Evolutionary conservation across 2,329 filamentous ascomycete genomes (phyloP), one percentile per base, ranked within the genome.

Genomic region (Sporothrix luriei): DNA sequence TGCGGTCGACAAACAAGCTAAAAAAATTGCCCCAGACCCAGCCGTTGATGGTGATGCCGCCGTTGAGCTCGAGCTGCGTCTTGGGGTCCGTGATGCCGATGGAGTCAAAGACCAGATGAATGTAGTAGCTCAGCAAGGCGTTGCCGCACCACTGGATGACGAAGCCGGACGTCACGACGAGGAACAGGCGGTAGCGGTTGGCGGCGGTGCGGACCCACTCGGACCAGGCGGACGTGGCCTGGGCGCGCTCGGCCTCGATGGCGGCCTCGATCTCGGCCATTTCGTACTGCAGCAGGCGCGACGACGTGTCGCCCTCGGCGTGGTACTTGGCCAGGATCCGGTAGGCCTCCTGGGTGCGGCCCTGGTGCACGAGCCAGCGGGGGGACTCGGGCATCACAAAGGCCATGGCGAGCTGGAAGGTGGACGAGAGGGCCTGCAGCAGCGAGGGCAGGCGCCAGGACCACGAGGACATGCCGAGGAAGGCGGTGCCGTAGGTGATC

Each of bases 401-500:
- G 26, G 70, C 69, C 46, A 72, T 61, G 52, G 14, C 26, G 5
- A 71, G 48, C 62, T 72, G 71, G 10, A 69, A 52, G 1, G 73
- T 13, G 10, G 72, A 71, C 14, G 71, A 69, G 40, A 66, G 71
- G 68, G 76, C 68, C 72, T 85, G 83, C 3, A 85, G 76, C 4
- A 81, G 68, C 70, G 88, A 83, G 0, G 85, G 78, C 33, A 80
- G 76, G 3, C 78, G 76, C 68, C 75, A 73, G 6, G 76, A 69
- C 68, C 75, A 73, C 5, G 75, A 70, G 2, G 72, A 74, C 71
- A 71, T 33, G 72, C 76, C 48, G 26, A 57, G n/a, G 43, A 76
- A 81, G n/a, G 80, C 81, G 73, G 52, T 72, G 59, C 88, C 91
- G 71, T 89, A 94, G 0, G 87, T 88, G 62, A 91, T 87, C 91